Percentiles rank a stretch among this genome's conserved stretches.
phyloP scores from a whole-genome alignment of 2,329 filamentous ascomycete species.

The Emergomyces africanus region DNA sequence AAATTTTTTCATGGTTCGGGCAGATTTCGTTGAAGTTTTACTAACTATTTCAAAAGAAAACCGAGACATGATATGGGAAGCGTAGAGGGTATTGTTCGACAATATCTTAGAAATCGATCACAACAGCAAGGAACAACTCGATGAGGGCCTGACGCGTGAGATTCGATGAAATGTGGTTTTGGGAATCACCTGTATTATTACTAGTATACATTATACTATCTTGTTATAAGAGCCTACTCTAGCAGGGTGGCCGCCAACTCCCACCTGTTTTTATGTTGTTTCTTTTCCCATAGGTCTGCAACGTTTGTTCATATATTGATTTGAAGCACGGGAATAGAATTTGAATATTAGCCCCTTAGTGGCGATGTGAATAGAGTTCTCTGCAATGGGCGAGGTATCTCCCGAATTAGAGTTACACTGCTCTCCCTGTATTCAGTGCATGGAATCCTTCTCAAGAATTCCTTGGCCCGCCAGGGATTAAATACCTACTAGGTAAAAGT shows the following conservation, averaged over 20 bases:
- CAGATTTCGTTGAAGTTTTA: not conserved
- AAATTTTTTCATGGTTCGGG: not conserved
- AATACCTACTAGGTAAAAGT: no score
- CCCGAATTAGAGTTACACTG: not conserved
- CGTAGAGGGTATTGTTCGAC: constrained; percentile 65
- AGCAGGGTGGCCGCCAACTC: no score
- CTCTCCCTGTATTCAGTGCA: no score
- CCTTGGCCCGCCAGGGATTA: no score
- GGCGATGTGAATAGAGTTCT: not conserved
- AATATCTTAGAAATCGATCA: constrained; percentile 39
- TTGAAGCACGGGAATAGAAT: not conserved
- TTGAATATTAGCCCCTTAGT: not conserved
- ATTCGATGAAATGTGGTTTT: not conserved
- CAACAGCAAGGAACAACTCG: not conserved
- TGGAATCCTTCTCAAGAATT: no score
- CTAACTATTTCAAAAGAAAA: constrained; percentile 34
- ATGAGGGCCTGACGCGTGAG: not conserved
- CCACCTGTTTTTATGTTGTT: no score
- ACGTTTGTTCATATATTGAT: not conserved
- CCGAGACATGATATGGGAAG: constrained; percentile 77
- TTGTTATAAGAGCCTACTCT: no score
- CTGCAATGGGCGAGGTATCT: not conserved
- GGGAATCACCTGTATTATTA: not conserved
- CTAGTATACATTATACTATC: not conserved
- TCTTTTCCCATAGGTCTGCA: no score